These are phyloP conservation scores for Xylaria palmicola DNA, from an alignment of 495 filamentous ascomycete genomes.

Conservation along the genomic window DNA sequence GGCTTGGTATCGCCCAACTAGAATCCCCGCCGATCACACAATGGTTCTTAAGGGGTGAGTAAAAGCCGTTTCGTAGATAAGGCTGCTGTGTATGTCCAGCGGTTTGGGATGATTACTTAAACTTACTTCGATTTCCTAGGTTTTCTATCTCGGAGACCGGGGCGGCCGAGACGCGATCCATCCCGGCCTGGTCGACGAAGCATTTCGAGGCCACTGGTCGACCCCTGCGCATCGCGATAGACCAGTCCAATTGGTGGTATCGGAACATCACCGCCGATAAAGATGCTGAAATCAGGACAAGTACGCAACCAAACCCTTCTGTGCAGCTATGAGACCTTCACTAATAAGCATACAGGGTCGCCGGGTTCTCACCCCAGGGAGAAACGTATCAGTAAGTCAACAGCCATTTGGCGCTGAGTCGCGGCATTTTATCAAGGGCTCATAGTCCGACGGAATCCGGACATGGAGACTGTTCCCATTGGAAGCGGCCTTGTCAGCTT, in stretches of 20 bases:
- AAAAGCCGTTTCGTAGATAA: not conserved
- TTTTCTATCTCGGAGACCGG: conserved; percentile 22
- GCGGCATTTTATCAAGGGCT: not conserved
- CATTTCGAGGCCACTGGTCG: conserved; percentile 16
- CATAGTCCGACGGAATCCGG: not conserved
- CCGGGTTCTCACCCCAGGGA: conserved; percentile 23
- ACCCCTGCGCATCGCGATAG: conserved; percentile 23
- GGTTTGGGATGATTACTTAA: not conserved
- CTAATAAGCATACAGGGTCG: conserved; percentile 9
- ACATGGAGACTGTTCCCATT: not conserved
- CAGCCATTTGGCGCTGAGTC: not conserved
- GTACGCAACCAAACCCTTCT: conserved; percentile 3
- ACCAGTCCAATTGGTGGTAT: conserved; percentile 25
- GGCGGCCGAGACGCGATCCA: conserved; percentile 15
- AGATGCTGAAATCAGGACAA: conserved; percentile 15
- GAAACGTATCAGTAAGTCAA: conserved; percentile 14
- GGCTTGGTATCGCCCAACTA: not conserved
- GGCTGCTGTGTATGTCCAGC: not conserved
- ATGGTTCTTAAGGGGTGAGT: conserved; percentile 25
- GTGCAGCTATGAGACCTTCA: not conserved
- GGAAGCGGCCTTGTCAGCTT: too few species aligned
- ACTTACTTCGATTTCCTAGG: conserved; percentile 1
- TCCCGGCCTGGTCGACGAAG: conserved; percentile 22
- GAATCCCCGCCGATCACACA: not conserved
- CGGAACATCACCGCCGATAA: conserved; percentile 18